phyloP scores from a whole-genome alignment of 306 rosid genomes.

The Oemleria cerasiformis region DNA sequence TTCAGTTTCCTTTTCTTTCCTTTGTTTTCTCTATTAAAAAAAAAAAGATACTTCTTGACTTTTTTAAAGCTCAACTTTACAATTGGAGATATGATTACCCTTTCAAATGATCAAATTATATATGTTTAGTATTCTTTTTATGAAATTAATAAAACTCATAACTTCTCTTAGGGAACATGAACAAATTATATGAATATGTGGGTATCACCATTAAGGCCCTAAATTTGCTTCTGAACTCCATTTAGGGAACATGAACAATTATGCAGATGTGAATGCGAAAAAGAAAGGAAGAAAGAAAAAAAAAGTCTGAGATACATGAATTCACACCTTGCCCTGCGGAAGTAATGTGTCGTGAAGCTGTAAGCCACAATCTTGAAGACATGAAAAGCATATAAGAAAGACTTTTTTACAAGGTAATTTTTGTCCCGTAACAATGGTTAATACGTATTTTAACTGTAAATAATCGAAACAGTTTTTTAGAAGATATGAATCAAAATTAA shows the following conservation, averaged over 20 bases:
- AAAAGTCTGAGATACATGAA: no score
- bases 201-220: neutral
- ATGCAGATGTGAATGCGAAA: neutral
- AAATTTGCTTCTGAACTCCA: neutral
- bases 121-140: neutral
- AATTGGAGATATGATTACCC: neutral
- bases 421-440: neutral
- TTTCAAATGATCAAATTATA: neutral
- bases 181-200: neutral
- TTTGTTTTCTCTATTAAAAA: no score
- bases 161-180: neutral
- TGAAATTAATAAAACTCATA: neutral
- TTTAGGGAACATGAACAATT: neutral
- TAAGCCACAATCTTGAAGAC: neutral
- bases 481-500: no score
- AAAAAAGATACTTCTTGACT: neutral
- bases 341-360: neutral
- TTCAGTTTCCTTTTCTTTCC: neutral
- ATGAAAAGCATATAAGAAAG: neutral
- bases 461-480: no score
- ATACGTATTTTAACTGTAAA: no score
- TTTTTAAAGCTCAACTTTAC: neutral
- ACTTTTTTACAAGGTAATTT: neutral
- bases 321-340: neutral
- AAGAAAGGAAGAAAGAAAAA: no score